phyloP scores from a whole-genome alignment of 139 green algal genomes.

The Trebouxia sp. region DNA sequence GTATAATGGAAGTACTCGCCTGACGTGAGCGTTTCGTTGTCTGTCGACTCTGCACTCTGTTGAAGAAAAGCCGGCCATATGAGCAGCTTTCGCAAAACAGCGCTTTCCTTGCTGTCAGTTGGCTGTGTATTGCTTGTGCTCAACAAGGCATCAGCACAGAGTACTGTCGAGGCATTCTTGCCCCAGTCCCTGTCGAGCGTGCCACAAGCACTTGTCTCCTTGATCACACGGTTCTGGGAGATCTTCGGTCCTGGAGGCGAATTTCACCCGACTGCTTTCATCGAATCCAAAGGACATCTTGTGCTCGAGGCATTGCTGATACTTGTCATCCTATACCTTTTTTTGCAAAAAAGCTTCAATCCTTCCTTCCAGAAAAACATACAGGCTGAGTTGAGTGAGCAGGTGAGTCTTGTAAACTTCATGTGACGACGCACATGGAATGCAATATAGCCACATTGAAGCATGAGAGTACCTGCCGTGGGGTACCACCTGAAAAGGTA shows the following conservation, averaged over 20 bases:
- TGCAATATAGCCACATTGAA: background rate
- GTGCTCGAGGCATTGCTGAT: constrained; percentile 78
- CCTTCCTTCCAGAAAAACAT: constrained; percentile 37
- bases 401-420: constrained; percentile 41
- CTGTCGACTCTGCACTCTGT: too few species aligned
- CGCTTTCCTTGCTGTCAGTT: background rate
- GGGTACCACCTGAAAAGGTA: background rate
- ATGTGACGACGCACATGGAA: background rate
- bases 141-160: background rate
- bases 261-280: constrained; percentile 76
- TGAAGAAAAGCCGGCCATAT: background rate
- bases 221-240: constrained; percentile 63
- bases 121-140: background rate
- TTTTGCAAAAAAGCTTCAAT: constrained; percentile 68
- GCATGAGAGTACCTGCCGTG: background rate
- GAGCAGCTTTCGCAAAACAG: background rate
- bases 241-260: constrained; percentile 75
- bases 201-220: background rate
- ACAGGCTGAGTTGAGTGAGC: constrained; percentile 72
- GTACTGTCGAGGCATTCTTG: background rate
- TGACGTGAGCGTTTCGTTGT: too few species aligned
- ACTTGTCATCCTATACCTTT: constrained; percentile 74
- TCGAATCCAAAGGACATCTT: constrained; percentile 81
- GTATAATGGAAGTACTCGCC: too few species aligned
- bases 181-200: background rate